A percentile compares a stretch with the other conserved stretches of the same genome.
Conservation (phyloP, 2,329 filamentous ascomycete genomes). For the Lizonia empirigonia region DNA sequence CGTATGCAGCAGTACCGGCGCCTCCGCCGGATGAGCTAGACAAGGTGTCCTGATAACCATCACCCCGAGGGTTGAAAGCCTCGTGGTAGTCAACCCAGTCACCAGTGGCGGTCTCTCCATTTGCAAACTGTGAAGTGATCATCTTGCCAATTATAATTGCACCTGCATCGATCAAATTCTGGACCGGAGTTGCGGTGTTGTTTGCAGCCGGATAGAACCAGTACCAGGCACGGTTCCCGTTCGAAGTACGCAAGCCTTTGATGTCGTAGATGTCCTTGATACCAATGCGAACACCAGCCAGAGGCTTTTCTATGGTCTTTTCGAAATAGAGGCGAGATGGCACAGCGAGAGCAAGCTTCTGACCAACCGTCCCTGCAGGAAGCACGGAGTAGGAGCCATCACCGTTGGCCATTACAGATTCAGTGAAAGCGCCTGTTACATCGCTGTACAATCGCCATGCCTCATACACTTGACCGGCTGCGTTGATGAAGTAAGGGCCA, state of each 20-base stretch:
- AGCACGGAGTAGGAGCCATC: constrained; percentile 53
- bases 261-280: constrained; percentile 69
- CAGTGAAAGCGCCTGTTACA: constrained; percentile 56
- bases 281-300: constrained; percentile 65
- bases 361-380: constrained; percentile 38
- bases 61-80: constrained; percentile 52
- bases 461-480: constrained; percentile 53
- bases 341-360: constrained; percentile 54
- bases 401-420: constrained; percentile 49
- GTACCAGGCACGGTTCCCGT: constrained; percentile 65
- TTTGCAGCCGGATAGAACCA: constrained; percentile 56
- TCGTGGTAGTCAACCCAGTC: constrained; percentile 57
- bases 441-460: constrained; percentile 59
- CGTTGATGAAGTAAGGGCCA: constrained; percentile 59
- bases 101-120: constrained; percentile 55
- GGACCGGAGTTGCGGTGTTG: constrained; percentile 58
- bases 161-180: constrained; percentile 64
- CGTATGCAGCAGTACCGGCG: constrained; percentile 53
- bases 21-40: constrained; percentile 56
- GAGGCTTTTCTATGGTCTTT: constrained; percentile 59
- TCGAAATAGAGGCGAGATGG: constrained; percentile 66
- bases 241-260: constrained; percentile 60
- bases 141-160: constrained; percentile 58
- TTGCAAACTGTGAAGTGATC: constrained; percentile 54
- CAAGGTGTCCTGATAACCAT: constrained; percentile 54